Base-by-base conservation (phyloP, 2,329 filamentous ascomycete genomes). In the Alternaria atra region DNA sequence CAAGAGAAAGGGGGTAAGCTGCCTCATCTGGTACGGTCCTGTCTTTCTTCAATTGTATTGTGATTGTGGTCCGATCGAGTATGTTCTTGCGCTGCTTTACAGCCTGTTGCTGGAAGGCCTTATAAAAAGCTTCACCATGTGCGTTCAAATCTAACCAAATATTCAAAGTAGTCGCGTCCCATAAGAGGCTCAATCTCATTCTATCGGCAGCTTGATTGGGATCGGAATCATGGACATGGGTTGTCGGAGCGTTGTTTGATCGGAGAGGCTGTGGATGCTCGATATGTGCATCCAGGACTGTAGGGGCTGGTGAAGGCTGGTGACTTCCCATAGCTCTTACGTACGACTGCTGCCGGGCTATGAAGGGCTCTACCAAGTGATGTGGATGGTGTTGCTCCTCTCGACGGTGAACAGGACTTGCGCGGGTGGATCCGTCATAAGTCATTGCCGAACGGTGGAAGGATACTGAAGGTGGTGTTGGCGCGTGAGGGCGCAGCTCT, bases 381-480 rank as follows among this genome's bases (percentile, higher is more conserved):
- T 47, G n/a, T 13, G 35, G 17, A 10, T 32, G 1, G n/a, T 53
- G 12, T 29, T n/a, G 51, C 7, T n/a, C n/a, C 12, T 23, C 17
- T 25, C 32, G 35, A 12, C 13, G 25, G n/a, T 43, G 37, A 15
- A 43, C 20, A 15, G 51, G n/a, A 9, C 20, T 53, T 43, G 35
- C 51, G 25, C 51, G 34, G 27, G 25, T 15, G n/a, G 51, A 42
- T 17, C 30, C 40, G n/a, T 44, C n/a, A 30, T 29, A 23, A 17
- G 40, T 47, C 32, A 55, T 9, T 27, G 44, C 44, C 5, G 55
- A 57, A 44, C 46, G 55, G 39, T 57, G 55, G 5, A 13, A 52
- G 4, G 46, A 57, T 35, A 25, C 17, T 23, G 46, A 5, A 35
- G 39, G 55, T 44, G 47, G 55, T 27, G 46, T 44, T 10, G 37